Conservation (phyloP, 2,329 filamentous ascomycete species). For the Alternaria postmessia region DNA sequence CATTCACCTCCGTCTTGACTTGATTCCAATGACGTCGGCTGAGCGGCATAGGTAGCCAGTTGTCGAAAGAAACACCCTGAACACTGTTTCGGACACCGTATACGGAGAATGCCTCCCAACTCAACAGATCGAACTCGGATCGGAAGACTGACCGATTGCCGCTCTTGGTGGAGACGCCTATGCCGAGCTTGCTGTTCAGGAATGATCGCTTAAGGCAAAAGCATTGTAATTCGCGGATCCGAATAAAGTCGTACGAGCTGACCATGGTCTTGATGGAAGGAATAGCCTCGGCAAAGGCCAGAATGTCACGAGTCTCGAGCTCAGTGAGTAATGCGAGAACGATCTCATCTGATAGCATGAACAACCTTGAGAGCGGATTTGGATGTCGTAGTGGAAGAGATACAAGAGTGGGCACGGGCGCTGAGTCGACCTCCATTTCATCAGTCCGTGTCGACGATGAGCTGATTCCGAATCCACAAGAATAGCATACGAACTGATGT, state of each 20-base stretch:
- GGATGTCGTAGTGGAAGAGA: not conserved
- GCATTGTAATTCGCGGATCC: slow-evolving; percentile 55
- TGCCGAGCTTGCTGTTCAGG: slow-evolving; percentile 51
- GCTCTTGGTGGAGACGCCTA: slow-evolving; percentile 50
- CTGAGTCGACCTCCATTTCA: not conserved
- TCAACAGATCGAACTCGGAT: slow-evolving; percentile 62
- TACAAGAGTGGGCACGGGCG: not conserved
- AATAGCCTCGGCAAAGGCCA: slow-evolving; percentile 51
- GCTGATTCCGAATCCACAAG: not conserved
- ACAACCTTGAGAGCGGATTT: slow-evolving; percentile 27
- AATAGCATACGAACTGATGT: not conserved
- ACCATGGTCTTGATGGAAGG: slow-evolving; percentile 48
- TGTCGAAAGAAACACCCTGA: slow-evolving; percentile 52
- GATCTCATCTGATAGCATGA: slow-evolving; percentile 53
- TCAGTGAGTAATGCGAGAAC: slow-evolving; percentile 41
- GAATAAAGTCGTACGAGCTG: slow-evolving; percentile 47
- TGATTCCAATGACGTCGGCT: slow-evolving; percentile 56
- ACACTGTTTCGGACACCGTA: slow-evolving; percentile 53
- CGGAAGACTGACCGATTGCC: slow-evolving; percentile 41
- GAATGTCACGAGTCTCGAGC: slow-evolving; percentile 46
- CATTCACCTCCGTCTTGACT: slow-evolving; percentile 40
- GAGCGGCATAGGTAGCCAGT: slow-evolving; percentile 60
- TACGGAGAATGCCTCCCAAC: slow-evolving; percentile 51
- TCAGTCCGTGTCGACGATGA: not conserved
- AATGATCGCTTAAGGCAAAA: slow-evolving; percentile 57